Evolutionary conservation across 331 rosid species (phyloP).

Genomic region (Acacia pycnantha): DNA sequence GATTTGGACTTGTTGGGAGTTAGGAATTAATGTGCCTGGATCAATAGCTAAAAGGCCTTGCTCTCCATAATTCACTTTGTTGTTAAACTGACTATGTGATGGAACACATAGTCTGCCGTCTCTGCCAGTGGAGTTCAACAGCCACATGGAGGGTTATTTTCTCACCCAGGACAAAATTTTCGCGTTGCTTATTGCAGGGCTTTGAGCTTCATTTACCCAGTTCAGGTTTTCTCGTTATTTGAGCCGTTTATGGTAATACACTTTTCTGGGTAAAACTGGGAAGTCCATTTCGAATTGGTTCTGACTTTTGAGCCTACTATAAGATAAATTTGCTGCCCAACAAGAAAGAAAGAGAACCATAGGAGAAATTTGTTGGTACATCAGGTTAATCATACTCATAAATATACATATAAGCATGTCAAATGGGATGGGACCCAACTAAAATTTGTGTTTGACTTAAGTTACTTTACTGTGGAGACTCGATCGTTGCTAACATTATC

Average conservation of each 20-base stretch:
- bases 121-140: conserved; percentile 12
- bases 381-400: background rate
- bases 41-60: background rate
- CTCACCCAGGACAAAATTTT: conserved; percentile 1
- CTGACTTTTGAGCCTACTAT: background rate
- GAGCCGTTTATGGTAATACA: background rate
- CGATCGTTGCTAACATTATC: background rate
- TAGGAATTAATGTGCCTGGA: conserved; percentile 38
- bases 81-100: conserved; percentile 17
- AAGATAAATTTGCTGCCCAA: background rate
- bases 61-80: conserved; percentile 1
- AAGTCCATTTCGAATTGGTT: conserved; percentile 17
- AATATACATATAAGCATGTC: background rate
- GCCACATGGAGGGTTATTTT: conserved; percentile 3
- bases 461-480: background rate
- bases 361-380: background rate
- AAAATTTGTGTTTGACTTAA: background rate
- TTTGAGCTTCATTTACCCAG: conserved; percentile 7
- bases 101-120: background rate
- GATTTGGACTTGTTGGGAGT: conserved; percentile 43
- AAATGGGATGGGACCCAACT: background rate
- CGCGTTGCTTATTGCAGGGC: background rate
- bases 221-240: conserved; percentile 4
- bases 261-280: conserved; percentile 22
- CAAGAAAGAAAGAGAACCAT: background rate